These are phyloP conservation scores for Paradendryphiella salina DNA, from an alignment of 2,329 filamentous ascomycete genomes.

Conservation along the genomic window DNA sequence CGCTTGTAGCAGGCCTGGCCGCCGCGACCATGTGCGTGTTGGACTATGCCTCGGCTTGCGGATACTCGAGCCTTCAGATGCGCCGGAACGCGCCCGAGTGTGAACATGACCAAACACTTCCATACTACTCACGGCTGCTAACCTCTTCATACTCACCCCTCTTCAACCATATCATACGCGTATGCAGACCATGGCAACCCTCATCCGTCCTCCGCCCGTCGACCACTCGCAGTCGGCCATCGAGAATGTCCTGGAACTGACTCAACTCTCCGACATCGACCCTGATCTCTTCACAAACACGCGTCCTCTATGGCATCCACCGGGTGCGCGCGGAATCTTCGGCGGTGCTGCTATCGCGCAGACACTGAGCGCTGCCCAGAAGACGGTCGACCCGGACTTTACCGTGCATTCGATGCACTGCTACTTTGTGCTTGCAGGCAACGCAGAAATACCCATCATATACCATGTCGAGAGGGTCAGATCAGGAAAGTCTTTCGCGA, in stretches of 20 bases:
- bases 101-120: neutral
- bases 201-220: constrained; percentile 74
- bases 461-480: constrained; percentile 95
- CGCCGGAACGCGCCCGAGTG: constrained; percentile 14
- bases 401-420: constrained; percentile 96
- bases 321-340: constrained; percentile 89
- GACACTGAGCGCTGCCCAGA: constrained; percentile 82
- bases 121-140: neutral
- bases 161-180: neutral
- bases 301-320: constrained; percentile 86
- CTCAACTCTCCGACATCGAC: constrained; percentile 73
- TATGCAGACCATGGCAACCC: constrained; percentile 54
- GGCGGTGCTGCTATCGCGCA: constrained; percentile 93
- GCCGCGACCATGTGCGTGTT: constrained; percentile 7
- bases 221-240: constrained; percentile 76
- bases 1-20: constrained; percentile 18
- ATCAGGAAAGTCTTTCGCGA: constrained; percentile 86
- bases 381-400: constrained; percentile 80
- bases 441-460: constrained; percentile 79
- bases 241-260: constrained; percentile 87
- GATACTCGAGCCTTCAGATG: constrained; percentile 6
- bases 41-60: constrained; percentile 28
- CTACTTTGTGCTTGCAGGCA: constrained; percentile 94
- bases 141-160: neutral
- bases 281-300: constrained; percentile 95